These are phyloP conservation scores for Leccinellum luteum DNA, from an alignment of 768 basidiomycete genomes.

Conservation along the genomic window DNA sequence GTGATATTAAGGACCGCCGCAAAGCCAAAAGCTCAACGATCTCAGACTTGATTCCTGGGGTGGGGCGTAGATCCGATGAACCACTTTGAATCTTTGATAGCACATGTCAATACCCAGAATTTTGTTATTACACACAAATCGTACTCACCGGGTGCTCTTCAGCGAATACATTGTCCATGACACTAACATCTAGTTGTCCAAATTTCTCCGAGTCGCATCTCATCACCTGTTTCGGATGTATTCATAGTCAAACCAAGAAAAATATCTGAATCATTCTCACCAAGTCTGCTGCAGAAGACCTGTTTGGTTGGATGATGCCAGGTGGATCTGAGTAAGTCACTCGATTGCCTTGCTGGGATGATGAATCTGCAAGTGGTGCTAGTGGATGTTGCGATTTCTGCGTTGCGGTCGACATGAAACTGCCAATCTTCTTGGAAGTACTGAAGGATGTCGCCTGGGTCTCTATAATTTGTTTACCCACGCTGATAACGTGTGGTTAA, in stretches of 20 bases:
- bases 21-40: neutral
- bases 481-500: too few species aligned
- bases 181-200: neutral
- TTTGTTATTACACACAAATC: neutral
- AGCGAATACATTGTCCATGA: neutral
- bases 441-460: too few species aligned
- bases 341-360: too few species aligned
- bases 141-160: neutral
- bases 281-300: neutral
- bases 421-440: too few species aligned
- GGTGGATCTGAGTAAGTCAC: neutral
- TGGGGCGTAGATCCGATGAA: neutral
- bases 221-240: neutral
- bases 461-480: too few species aligned
- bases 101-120: neutral
- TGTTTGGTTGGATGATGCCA: neutral
- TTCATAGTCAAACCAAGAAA: neutral
- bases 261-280: neutral
- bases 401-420: too few species aligned
- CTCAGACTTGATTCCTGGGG: neutral
- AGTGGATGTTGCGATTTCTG: too few species aligned
- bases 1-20: neutral
- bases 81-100: neutral
- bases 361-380: too few species aligned
- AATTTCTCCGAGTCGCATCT: neutral